Evolutionary conservation across 495 filamentous ascomycete genomes (phyloP).

Genomic region (Coniosporium apollinis): DNA sequence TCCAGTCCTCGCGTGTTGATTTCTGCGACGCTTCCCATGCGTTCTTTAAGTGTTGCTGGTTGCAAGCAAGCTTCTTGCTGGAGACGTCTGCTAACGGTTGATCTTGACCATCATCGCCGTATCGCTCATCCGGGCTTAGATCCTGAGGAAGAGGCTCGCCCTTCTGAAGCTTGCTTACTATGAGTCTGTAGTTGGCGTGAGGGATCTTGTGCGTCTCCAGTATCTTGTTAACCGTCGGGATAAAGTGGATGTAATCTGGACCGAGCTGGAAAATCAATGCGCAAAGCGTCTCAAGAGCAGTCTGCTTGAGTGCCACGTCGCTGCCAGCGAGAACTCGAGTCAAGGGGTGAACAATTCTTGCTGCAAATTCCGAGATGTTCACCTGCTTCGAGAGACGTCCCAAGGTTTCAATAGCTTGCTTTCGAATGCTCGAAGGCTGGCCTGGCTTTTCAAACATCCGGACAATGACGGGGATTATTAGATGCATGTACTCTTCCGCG

Average conservation of each 20-base stretch:
- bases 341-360: slow-evolving; percentile 83
- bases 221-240: slow-evolving; percentile 70
- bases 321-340: slow-evolving; percentile 55
- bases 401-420: slow-evolving; percentile 83
- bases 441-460: slow-evolving; percentile 72
- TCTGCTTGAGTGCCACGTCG: slow-evolving; percentile 57
- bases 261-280: slow-evolving; percentile 92
- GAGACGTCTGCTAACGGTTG: slow-evolving; percentile 61
- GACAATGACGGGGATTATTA: slow-evolving; percentile 94
- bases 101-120: slow-evolving; percentile 63
- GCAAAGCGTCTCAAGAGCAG: slow-evolving; percentile 89
- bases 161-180: slow-evolving; percentile 83
- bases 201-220: slow-evolving; percentile 44
- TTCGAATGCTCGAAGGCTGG: slow-evolving; percentile 60
- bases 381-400: slow-evolving; percentile 91
- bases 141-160: slow-evolving; percentile 88
- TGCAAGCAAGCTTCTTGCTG: slow-evolving; percentile 86
- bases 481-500: slow-evolving; percentile 95
- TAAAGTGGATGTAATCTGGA: slow-evolving; percentile 85
- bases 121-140: slow-evolving; percentile 74
- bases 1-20: slow-evolving; percentile 95
- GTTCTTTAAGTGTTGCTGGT: slow-evolving; percentile 90
- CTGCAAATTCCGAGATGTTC: slow-evolving; percentile 92
- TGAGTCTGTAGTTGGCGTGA: slow-evolving; percentile 75
- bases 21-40: slow-evolving; percentile 94